Conservation (phyloP, 2,329 filamentous ascomycete genomes). For the Plectosphaerella sp. region DNA sequence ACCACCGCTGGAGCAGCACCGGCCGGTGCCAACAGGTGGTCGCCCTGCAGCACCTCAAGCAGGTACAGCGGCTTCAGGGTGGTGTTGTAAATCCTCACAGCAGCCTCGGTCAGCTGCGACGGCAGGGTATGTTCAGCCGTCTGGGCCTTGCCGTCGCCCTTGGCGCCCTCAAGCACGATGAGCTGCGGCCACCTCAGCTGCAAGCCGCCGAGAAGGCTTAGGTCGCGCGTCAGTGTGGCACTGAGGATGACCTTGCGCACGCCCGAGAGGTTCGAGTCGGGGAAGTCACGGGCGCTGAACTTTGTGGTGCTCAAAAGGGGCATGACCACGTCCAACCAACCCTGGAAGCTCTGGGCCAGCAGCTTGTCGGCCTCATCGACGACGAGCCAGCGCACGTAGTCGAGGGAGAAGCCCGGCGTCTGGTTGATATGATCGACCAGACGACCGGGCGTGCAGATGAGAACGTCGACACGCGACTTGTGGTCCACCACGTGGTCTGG, state of each 20-base stretch:
- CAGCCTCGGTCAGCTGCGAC: constrained; percentile 56
- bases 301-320: constrained; percentile 48
- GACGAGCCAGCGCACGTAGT: constrained; percentile 79
- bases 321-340: constrained; percentile 76
- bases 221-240: constrained; percentile 85
- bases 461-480: constrained; percentile 73
- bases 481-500: constrained; percentile 61
- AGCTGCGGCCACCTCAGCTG: constrained; percentile 70
- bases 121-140: constrained; percentile 54
- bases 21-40: constrained; percentile 33
- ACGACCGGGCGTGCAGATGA: constrained; percentile 88
- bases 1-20: constrained; percentile 11
- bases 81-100: constrained; percentile 63
- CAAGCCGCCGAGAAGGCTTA: constrained; percentile 72
- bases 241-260: constrained; percentile 83
- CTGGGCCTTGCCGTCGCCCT: constrained; percentile 29
- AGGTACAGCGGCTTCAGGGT: constrained; percentile 79
- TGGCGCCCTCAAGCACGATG: constrained; percentile 63
- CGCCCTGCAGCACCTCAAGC: constrained; percentile 65
- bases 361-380: constrained; percentile 94
- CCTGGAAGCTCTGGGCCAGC: constrained; percentile 86
- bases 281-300: constrained; percentile 48
- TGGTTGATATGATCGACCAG: constrained; percentile 86
- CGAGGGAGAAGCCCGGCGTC: constrained; percentile 76
- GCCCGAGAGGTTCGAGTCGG: constrained; percentile 44